Conservation (phyloP, 495 filamentous ascomycete genomes). For the Amorphotheca resinae region DNA sequence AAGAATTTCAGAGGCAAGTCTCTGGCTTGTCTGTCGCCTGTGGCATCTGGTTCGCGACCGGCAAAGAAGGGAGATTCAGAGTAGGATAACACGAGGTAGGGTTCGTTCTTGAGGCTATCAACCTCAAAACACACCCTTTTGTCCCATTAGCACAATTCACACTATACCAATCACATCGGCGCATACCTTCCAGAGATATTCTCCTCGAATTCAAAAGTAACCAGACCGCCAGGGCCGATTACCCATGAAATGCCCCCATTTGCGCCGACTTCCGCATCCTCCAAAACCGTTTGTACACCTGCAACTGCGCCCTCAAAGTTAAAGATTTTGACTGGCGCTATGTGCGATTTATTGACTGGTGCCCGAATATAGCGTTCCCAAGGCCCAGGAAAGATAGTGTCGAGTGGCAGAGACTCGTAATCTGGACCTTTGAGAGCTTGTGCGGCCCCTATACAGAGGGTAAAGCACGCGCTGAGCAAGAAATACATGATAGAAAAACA, state of each 20-base stretch:
- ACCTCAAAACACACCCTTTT: conserved; percentile 21
- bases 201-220: conserved; percentile 29
- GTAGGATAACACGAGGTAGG: conserved; percentile 24
- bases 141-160: not conserved
- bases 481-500: not conserved
- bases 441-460: not conserved
- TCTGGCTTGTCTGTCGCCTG: conserved; percentile 20
- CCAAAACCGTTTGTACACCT: conserved; percentile 3
- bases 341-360: conserved; percentile 22
- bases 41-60: conserved; percentile 23
- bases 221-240: conserved; percentile 22
- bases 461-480: not conserved
- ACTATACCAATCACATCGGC: not conserved
- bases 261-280: conserved; percentile 11
- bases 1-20: conserved; percentile 25
- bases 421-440: conserved; percentile 14
- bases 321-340: conserved; percentile 15
- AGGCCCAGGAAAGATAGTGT: conserved; percentile 25
- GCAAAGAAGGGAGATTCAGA: conserved; percentile 27
- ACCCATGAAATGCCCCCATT: conserved; percentile 11
- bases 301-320: conserved; percentile 13
- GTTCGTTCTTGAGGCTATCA: conserved; percentile 14
- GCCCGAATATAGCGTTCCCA: conserved; percentile 27
- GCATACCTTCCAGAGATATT: conserved; percentile 28
- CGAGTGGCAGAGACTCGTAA: conserved; percentile 18